Evolutionary conservation across 306 rosid species (phyloP), one percentile per base, ranked within the genome.

Genomic region (Benincasa hispida): DNA sequence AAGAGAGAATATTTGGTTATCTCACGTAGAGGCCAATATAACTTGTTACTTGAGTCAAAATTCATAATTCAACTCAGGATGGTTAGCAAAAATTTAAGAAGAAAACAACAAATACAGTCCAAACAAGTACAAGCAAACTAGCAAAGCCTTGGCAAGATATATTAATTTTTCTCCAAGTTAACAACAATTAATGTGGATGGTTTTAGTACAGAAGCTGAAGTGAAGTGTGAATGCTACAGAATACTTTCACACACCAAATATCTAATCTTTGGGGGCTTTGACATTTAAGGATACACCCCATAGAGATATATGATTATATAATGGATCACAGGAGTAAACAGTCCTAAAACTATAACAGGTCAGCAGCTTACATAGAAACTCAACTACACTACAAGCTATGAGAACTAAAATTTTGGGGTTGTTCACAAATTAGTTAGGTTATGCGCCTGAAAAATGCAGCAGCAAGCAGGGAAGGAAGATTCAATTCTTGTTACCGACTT

Each of bases 361-460:
- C 76, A 72, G 76, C 17, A 48, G 47, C 59, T 72, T 32, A 72
- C 41, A 72, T 48, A 10, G 8, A 22, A 72, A 48, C 76, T 72
- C 39, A 48, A 50, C 51, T 45, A 45, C 51, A 50, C 76, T 72
- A 47, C 61, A 17, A 72, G 76, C 76, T 47, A 70, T 47, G 41
- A 27, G 58, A 70, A 28, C 76, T 72, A 72, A 51, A 72, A 50
- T 13, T 72, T 72, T 50, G 58, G 76, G 61, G 61, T 72, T 45
- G 72, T 63, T 68, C 47, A 72, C 28, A 72, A 68, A 72, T 72
- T 72, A 72, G 76, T 72, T 70, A 9, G 76, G 76, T 72, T 48
- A 72, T 72, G 76, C 58, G 76, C 76, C 27, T 72, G 15, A 72
- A 69, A 50, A 72, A 72, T 45, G 76, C 59, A 72, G 76, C 76